Conservation (phyloP, 345 rosid genomes). For the Arabidopsis thaliana region DNA sequence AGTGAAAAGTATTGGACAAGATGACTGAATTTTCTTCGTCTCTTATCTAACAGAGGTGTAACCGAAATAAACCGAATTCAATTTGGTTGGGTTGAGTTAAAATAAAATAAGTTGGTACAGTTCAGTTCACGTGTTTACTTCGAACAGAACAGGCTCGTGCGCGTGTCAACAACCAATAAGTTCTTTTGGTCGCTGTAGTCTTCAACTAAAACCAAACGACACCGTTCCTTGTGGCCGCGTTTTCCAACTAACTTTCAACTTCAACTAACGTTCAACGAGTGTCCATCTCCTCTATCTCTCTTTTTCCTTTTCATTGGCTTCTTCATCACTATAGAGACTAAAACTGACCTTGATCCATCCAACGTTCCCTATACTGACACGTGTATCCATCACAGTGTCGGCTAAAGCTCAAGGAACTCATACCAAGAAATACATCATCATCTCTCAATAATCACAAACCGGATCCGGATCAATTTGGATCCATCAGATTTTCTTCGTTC, state of each 20-base stretch:
- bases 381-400: slow-evolving; percentile 35
- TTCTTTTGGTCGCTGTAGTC: neutral
- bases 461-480: slow-evolving; percentile 13
- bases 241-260: slow-evolving; percentile 37
- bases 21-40: neutral
- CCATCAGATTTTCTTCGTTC: neutral
- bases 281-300: slow-evolving; percentile 1
- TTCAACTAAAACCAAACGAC: slow-evolving; percentile 28
- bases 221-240: neutral
- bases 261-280: slow-evolving; percentile 47
- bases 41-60: neutral
- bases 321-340: slow-evolving; percentile 35
- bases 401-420: slow-evolving; percentile 37
- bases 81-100: slow-evolving; percentile 3
- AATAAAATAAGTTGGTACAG: slow-evolving; percentile 1
- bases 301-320: slow-evolving; percentile 34
- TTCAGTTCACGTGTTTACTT: slow-evolving; percentile 27
- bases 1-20: neutral
- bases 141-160: slow-evolving; percentile 21
- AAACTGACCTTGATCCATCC: slow-evolving; percentile 43
- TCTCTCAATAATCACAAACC: neutral
- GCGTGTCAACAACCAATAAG: slow-evolving; percentile 39
- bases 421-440: slow-evolving; percentile 20
- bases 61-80: slow-evolving; percentile 7
- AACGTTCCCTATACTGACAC: slow-evolving; percentile 34